These are phyloP conservation scores for Calonectria fujianensis DNA, from an alignment of 2,329 filamentous ascomycete species.

Conservation along the genomic window DNA sequence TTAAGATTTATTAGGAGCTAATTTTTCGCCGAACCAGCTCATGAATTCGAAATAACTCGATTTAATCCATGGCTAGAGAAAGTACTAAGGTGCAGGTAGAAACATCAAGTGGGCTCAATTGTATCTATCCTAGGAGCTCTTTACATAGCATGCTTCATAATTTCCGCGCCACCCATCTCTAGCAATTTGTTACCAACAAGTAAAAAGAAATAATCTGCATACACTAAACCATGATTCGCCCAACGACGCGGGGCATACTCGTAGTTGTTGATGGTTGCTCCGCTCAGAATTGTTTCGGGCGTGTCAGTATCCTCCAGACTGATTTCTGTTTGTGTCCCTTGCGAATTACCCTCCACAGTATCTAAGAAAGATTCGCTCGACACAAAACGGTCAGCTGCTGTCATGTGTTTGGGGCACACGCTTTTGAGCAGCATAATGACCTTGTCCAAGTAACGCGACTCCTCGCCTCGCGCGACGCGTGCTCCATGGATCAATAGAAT, in stretches of 20 bases:
- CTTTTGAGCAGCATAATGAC: slow-evolving; percentile 29
- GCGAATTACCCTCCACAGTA: slow-evolving; percentile 49
- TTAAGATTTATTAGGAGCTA: no score
- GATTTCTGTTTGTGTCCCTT: background rate
- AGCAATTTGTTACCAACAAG: slow-evolving; percentile 63
- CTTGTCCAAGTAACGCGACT: slow-evolving; percentile 39
- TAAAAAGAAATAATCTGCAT: slow-evolving; percentile 70
- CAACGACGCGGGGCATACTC: slow-evolving; percentile 66
- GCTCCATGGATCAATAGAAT: slow-evolving; percentile 60
- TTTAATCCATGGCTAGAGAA: no score
- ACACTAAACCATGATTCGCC: slow-evolving; percentile 68
- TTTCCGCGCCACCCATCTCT: slow-evolving; percentile 31
- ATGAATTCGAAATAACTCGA: no score
- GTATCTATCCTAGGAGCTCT: background rate
- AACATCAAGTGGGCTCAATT: no score
- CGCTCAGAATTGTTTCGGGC: slow-evolving; percentile 65
- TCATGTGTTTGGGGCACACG: slow-evolving; percentile 49
- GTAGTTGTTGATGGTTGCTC: slow-evolving; percentile 69
- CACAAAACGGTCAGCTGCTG: background rate
- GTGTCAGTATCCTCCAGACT: background rate
- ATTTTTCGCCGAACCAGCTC: no score
- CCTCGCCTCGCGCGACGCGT: slow-evolving; percentile 43
- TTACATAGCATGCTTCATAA: background rate
- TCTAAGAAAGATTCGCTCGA: slow-evolving; percentile 35
- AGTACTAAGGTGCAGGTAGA: no score